Percentiles rank a stretch among this genome's conserved stretches.
Evolutionary conservation across 352 stramenopile species (phyloP).

Genomic region (Pythium rishiriense): DNA sequence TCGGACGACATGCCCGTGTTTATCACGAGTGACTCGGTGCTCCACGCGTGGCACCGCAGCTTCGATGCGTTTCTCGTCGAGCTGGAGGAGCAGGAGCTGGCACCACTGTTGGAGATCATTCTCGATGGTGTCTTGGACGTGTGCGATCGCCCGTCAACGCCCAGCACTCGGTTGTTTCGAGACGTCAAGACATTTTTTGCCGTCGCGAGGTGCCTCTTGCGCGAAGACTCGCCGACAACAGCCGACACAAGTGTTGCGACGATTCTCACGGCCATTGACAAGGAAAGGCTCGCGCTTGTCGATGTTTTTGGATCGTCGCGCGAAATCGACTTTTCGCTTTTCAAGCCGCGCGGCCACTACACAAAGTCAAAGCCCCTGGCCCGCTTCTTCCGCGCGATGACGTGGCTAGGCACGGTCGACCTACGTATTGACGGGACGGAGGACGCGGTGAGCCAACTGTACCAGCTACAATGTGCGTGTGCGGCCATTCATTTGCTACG

Average conservation of each 20-base stretch:
- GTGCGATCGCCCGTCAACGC: not conserved
- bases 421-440: slow-evolving; percentile 31
- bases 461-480: slow-evolving; percentile 29
- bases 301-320: slow-evolving; percentile 19
- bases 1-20: slow-evolving; percentile 35
- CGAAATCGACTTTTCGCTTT: slow-evolving; percentile 30
- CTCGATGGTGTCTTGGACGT: not conserved
- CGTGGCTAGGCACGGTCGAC: slow-evolving; percentile 29
- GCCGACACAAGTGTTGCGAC: not conserved
- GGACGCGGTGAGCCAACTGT: slow-evolving; percentile 2
- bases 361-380: slow-evolving; percentile 15
- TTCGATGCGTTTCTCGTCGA: slow-evolving; percentile 33
- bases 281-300: not conserved
- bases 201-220: not conserved
- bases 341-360: slow-evolving; percentile 36
- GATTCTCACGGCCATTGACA: not conserved
- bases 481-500: slow-evolving; percentile 24
- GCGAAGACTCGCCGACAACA: not conserved
- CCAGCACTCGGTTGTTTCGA: not conserved
- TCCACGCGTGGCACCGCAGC: slow-evolving; percentile 36
- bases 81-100: slow-evolving; percentile 22
- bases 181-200: slow-evolving; percentile 9
- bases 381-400: slow-evolving; percentile 28
- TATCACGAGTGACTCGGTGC: slow-evolving; percentile 34
- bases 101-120: slow-evolving; percentile 12